phyloP scores from a whole-genome alignment of 1,139 yeast species.

The Debaryomyces psychrophilus region DNA sequence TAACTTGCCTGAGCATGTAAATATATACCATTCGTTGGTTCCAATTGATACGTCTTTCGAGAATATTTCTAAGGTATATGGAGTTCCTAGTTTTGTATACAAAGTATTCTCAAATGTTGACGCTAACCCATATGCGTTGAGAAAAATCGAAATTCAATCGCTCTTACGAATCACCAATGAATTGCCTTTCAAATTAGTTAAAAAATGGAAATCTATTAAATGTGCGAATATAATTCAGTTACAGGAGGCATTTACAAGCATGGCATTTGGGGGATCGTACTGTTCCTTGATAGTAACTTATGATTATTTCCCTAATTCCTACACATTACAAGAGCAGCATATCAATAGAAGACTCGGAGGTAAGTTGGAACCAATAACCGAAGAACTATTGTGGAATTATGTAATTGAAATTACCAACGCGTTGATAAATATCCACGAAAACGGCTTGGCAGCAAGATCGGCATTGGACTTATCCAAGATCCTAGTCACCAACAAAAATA shows the following conservation, averaged over 20 bases:
- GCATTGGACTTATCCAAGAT: constrained; percentile 67
- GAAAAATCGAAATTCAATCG: constrained; percentile 62
- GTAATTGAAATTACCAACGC: constrained; percentile 75
- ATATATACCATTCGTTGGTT: constrained; percentile 80
- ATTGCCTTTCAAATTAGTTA: constrained; percentile 40
- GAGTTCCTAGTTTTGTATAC: constrained; percentile 65
- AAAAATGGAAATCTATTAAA: constrained; percentile 50
- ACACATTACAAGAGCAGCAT: constrained; percentile 38
- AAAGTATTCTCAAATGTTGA: constrained; percentile 80
- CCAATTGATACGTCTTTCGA: constrained; percentile 74
- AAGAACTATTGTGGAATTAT: constrained; percentile 73
- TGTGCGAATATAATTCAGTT: constrained; percentile 65
- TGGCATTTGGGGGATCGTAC: constrained; percentile 74
- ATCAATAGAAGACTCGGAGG: constrained; percentile 34
- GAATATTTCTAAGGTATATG: constrained; percentile 55
- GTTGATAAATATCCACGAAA: constrained; percentile 60
- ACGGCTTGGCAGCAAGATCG: constrained; percentile 63
- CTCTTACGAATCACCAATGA: constrained; percentile 60
- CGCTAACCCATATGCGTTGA: constrained; percentile 75
- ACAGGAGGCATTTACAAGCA: constrained; percentile 83
- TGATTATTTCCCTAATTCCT: constrained; percentile 47
- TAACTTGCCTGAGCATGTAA: constrained; percentile 74
- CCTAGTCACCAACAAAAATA: constrained; percentile 68
- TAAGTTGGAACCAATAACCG: constrained; percentile 56
- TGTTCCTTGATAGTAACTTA: constrained; percentile 47